Evolutionary conservation across 1,284 basidiomycete species (phyloP).

Genomic region (Ceratobasidium sp.): DNA sequence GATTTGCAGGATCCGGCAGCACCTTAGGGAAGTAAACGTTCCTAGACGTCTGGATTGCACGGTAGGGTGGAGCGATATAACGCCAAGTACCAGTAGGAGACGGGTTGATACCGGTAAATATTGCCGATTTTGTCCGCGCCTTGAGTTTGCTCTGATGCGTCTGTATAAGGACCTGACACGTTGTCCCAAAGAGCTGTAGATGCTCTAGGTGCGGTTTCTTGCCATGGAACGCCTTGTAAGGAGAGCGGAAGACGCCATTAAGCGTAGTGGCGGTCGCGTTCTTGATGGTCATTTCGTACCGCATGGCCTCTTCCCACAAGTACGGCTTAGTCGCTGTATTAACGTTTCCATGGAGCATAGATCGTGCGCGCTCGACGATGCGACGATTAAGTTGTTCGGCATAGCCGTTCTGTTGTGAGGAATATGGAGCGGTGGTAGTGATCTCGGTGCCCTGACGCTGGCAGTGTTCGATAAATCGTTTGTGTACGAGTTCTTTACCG

Average conservation of each 20-base stretch:
- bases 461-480: not conserved
- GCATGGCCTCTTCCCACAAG: constrained; percentile 25
- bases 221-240: not conserved
- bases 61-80: too few species aligned
- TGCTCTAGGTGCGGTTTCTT: not conserved
- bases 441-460: not conserved
- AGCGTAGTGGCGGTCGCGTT: not conserved
- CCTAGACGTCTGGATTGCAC: too few species aligned
- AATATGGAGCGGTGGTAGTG: constrained; percentile 7
- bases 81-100: not conserved
- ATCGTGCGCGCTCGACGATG: constrained; percentile 24
- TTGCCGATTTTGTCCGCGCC: not conserved
- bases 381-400: constrained; percentile 50
- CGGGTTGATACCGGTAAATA: not conserved
- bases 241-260: not conserved
- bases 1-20: too few species aligned
- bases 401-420: constrained; percentile 19
- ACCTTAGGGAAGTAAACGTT: too few species aligned
- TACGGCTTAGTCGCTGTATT: not conserved
- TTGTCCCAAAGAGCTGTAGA: not conserved
- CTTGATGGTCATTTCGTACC: constrained; percentile 2
- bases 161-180: constrained; percentile 6
- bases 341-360: not conserved
- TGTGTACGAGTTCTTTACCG: not conserved
- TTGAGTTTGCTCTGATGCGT: not conserved